phyloP scores from a whole-genome alignment of 352 stramenopile genomes.

The Lagenidium giganteum region DNA sequence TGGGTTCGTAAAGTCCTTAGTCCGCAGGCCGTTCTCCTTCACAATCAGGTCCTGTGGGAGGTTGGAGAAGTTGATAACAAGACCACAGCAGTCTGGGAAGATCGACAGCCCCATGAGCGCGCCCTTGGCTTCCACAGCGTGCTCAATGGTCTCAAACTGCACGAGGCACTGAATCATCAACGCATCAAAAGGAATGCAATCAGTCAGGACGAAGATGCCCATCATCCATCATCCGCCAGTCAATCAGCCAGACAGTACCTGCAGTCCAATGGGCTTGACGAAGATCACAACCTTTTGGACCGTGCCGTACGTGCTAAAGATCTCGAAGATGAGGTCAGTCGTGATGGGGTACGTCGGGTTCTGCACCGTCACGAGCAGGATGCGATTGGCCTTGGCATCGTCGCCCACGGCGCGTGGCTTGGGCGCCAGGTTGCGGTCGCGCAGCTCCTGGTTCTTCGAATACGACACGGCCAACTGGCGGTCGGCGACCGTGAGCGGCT shows the following conservation, averaged over 20 bases:
- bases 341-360: conserved; percentile 59
- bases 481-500: conserved; percentile 19
- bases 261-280: conserved; percentile 45
- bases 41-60: conserved; percentile 55
- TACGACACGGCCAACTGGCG: conserved; percentile 26
- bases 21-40: conserved; percentile 50
- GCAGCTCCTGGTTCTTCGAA: conserved; percentile 62
- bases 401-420: conserved; percentile 5
- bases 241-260: conserved; percentile 13
- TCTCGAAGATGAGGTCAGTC: conserved; percentile 37
- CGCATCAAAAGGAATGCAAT: neutral
- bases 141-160: conserved; percentile 37
- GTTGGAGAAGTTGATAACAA: conserved; percentile 62
- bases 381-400: conserved; percentile 32
- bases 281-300: conserved; percentile 67
- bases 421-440: conserved; percentile 28
- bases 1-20: conserved; percentile 47
- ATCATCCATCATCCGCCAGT: neutral
- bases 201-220: neutral
- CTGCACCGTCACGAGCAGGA: conserved; percentile 63
- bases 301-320: conserved; percentile 40
- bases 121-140: conserved; percentile 34
- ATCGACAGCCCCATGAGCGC: conserved; percentile 47
- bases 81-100: conserved; percentile 52
- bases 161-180: conserved; percentile 35